A percentile compares a stretch with the other conserved stretches of the same genome.
Conservation (phyloP, 441 rosid species). For the Jatropha podagrica region DNA sequence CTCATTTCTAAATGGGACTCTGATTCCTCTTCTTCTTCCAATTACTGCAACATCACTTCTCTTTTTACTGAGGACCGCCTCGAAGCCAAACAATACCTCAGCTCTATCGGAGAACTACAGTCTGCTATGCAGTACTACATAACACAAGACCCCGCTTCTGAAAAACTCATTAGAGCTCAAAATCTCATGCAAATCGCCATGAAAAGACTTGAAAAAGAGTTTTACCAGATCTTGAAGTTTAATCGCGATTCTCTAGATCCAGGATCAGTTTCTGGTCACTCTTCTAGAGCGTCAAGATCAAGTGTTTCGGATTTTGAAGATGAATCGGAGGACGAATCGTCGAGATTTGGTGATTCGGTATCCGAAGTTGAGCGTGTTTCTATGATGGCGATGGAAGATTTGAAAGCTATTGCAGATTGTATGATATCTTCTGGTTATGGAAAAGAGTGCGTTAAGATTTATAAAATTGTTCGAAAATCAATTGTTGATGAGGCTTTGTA, state of each 20-base stretch:
- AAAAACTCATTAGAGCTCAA: slow-evolving; percentile 51
- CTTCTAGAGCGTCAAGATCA: slow-evolving; percentile 39
- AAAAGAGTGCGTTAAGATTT: slow-evolving; percentile 64
- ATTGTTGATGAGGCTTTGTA: slow-evolving; percentile 57
- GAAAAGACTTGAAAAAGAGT: slow-evolving; percentile 66
- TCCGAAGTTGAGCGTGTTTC: slow-evolving; percentile 38
- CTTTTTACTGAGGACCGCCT: slow-evolving; percentile 44
- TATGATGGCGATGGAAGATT: slow-evolving; percentile 44
- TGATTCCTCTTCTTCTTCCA: slow-evolving; percentile 10
- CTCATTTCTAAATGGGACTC: slow-evolving; percentile 46
- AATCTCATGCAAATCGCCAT: slow-evolving; percentile 65
- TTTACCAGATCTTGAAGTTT: slow-evolving; percentile 50
- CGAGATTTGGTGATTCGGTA: slow-evolving; percentile 19
- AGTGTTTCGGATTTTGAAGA: slow-evolving; percentile 29
- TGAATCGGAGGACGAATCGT: slow-evolving; percentile 30
- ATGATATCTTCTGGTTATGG: slow-evolving; percentile 69
- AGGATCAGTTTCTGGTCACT: slow-evolving; percentile 52
- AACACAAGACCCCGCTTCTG: slow-evolving; percentile 31
- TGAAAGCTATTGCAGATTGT: slow-evolving; percentile 65
- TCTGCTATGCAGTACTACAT: slow-evolving; percentile 47
- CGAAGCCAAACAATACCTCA: slow-evolving; percentile 52
- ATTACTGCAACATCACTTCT: slow-evolving; percentile 27
- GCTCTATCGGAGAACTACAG: slow-evolving; percentile 42
- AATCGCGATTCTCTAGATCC: slow-evolving; percentile 36
- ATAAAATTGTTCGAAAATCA: slow-evolving; percentile 52